These are phyloP conservation scores for Beauveria pseudobassiana DNA, from an alignment of 2,329 filamentous ascomycete species.

Conservation along the genomic window DNA sequence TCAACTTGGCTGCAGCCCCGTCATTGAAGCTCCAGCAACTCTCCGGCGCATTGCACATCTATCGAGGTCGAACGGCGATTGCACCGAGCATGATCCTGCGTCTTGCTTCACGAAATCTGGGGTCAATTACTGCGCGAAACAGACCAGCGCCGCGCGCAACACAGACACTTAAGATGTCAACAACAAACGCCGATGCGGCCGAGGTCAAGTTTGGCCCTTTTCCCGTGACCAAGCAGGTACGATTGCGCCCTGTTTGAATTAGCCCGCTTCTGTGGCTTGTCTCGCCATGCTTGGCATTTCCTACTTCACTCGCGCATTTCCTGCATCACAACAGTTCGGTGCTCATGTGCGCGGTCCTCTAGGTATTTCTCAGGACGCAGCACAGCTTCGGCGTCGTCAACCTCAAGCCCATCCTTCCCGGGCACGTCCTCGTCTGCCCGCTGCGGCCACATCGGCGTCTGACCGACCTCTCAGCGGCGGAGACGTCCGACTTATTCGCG, in stretches of 20 bases:
- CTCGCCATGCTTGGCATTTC: too few species aligned
- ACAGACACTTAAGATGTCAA: slow-evolving; percentile 19
- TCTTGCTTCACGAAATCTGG: neutral
- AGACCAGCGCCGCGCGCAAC: slow-evolving; percentile 14
- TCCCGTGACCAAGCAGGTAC: slow-evolving; percentile 66
- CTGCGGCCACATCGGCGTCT: slow-evolving; percentile 62
- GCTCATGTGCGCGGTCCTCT: neutral
- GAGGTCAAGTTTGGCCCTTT: slow-evolving; percentile 65
- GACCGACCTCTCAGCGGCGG: slow-evolving; percentile 61
- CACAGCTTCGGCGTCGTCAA: slow-evolving; percentile 87
- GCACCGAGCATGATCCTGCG: neutral
- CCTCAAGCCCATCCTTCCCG: slow-evolving; percentile 86
- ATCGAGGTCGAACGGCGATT: neutral
- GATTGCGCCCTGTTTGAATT: slow-evolving; percentile 11
- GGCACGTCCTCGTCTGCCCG: slow-evolving; percentile 87
- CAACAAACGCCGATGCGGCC: slow-evolving; percentile 17
- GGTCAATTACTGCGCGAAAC: neutral
- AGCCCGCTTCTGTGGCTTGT: neutral
- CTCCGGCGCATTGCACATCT: neutral
- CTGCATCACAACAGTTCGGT: neutral
- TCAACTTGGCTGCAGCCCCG: neutral
- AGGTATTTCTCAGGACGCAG: slow-evolving; percentile 82
- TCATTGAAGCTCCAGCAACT: neutral
- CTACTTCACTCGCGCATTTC: too few species aligned
- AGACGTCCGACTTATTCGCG: slow-evolving; percentile 77